Evolutionary conservation across 768 basidiomycete species (phyloP), one percentile per base, ranked within the genome.

Genomic region (Mycena floridula): DNA sequence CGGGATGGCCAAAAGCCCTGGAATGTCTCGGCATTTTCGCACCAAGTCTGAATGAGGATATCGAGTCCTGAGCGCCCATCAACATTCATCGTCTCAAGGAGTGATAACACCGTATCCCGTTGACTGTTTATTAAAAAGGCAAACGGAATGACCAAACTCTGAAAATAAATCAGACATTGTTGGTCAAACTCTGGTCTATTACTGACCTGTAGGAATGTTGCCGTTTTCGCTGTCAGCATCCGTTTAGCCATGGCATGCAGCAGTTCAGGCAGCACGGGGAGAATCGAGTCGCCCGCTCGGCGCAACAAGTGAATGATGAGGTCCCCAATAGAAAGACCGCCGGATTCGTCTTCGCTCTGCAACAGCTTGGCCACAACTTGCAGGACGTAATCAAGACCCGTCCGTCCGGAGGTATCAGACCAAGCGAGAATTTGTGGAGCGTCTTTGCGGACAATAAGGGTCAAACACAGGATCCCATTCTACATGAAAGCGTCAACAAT

Each of bases 1-100:
- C 90, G 80, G 4, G 82, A 79, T 8, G 90, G 83, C 94, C 95
- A 98, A 62, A 85, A 91, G 24, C 96, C 94, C 57, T 92, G 90
- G 74, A 98, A 89, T 4, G 85, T 90, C 62, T 91, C 88, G 11
- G 85, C 84, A 54, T 93, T 94, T 60, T 99, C 95, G 56, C 88
- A 89, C 95, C 94, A 97, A 0, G 88, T 83, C 44, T 84, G 78
- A 22, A 98, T 74, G n/a, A 99, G 71, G 38, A 97, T 76, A 48
- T 93, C 83, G n/a, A 97, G 73, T 0, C 79, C 89, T 0, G 75
- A 73, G 23, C 79, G 74, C 18, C 74, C 80, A 37, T 77, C 67
- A 8, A 83, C 68, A 11, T 63, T 67, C 50, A 79, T 82, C 9
- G 76, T 67, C 53, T 94, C 89, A 18, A 98, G 70, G 23, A 96